Base-by-base conservation (phyloP, 345 rosid genomes). In the Camelina sativa region DNA sequence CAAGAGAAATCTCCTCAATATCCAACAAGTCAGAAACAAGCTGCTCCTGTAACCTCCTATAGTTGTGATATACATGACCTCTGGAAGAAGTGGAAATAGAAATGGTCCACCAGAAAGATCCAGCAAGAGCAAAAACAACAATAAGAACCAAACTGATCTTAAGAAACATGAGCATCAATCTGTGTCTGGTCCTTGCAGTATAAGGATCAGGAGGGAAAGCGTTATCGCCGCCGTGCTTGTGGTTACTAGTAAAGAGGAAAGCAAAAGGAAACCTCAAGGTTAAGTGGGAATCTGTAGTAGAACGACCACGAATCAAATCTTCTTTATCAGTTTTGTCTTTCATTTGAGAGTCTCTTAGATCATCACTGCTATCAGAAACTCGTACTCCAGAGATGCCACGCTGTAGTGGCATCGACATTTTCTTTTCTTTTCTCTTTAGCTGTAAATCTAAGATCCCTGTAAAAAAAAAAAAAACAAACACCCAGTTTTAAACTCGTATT, bases 91-190 rank as follows among this genome's bases (percentile, higher is more conserved):
- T 81, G 6, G 97, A 89, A 64, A 92, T 87, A 4, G 92, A 89
- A 56, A 96, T 12, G 0, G 99, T 85, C 99, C 98, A 96, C 95
- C 94, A 96, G 64, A 96, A 86, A 6, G 99, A 96, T 57, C 97
- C 97, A 7, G 79, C 78, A 7, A 96, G 81, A 41, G 98, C 94
- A 67, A 82, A 48, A 66, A 89, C 53, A 52, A 89, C 87, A 51
- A 89, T 92, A 44, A 84, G 67, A 82, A 85, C 79, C 77, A 96
- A 85, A 86, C 95, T 88, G 66, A 84, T 79, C 84, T 88, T 91
- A 74, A 96, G 78, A 64, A 86, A 75, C 11, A 85, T 65, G 77
- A 91, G 51, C 62, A 86, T 75, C 64, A 88, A 65, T 73, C 83
- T 88, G 73, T 83, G 97, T 60, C 89, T 82, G 74, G 63, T 86